A percentile compares a stretch with the other conserved stretches of the same genome.
Evolutionary conservation across 1,284 basidiomycete species (phyloP).

Genomic region (Malassezia pachydermatis): DNA sequence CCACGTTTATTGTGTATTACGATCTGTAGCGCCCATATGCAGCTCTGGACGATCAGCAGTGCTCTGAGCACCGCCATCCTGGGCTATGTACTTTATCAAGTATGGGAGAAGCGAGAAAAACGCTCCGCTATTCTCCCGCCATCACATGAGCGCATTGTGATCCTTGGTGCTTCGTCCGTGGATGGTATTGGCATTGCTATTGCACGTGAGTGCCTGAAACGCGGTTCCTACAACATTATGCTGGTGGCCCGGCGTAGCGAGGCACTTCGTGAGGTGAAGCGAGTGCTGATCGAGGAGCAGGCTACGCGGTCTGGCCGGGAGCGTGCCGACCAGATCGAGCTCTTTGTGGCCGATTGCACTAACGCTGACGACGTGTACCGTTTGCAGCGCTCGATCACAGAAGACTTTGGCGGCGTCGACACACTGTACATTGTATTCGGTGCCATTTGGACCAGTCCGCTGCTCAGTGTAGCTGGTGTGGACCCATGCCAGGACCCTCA

Average conservation of each 20-base stretch:
- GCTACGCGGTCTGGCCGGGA: neutral
- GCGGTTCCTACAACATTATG: slow-evolving; percentile 5
- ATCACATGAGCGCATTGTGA: slow-evolving; percentile 20
- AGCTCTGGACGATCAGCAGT: too few species aligned
- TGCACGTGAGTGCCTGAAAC: slow-evolving; percentile 4
- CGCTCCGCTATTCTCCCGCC: slow-evolving; percentile 9
- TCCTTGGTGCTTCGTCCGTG: slow-evolving; percentile 15
- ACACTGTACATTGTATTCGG: slow-evolving; percentile 73
- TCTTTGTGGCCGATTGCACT: slow-evolving; percentile 58
- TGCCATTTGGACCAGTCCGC: slow-evolving; percentile 65
- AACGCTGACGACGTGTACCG: slow-evolving; percentile 59
- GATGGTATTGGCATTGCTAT: slow-evolving; percentile 16
- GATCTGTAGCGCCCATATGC: too few species aligned
- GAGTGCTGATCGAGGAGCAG: slow-evolving; percentile 40
- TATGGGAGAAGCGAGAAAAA: too few species aligned
- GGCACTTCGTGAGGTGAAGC: slow-evolving; percentile 52
- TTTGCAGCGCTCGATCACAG: slow-evolving; percentile 51
- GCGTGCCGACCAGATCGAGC: slow-evolving; percentile 6
- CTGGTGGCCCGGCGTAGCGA: slow-evolving; percentile 14
- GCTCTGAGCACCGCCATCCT: too few species aligned
- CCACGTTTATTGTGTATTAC: too few species aligned
- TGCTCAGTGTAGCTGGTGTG: slow-evolving; percentile 62
- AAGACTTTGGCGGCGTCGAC: slow-evolving; percentile 63
- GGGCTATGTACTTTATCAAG: too few species aligned
- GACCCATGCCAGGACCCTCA: slow-evolving; percentile 38